Base-by-base conservation (phyloP, 2,329 filamentous ascomycete species). In the Monilinia polystroma region DNA sequence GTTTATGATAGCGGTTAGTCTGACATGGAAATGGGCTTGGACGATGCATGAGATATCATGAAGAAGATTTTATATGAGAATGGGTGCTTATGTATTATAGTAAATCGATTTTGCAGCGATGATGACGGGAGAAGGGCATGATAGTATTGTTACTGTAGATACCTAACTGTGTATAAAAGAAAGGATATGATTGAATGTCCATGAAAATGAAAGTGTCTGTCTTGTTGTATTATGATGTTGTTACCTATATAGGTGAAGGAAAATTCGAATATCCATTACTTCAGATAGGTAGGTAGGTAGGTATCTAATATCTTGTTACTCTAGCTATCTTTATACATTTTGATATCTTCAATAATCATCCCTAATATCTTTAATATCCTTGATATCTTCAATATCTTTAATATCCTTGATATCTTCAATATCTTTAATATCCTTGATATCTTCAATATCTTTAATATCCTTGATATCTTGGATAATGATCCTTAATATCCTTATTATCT, bases 121-220 rank as follows among this genome's bases (percentile, higher is more conserved):
- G 63, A 54, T 8, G 55, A 55, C 29, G 49, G 49, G 53, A 54
- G 59, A 41, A 64, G 10, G 63, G 63, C 47, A 54, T 62, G 56
- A 59, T 53, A 51, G 26, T 51, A 38, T 51, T 67, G 67, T 58
- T 38, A 53, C 45, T 67, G 64, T 68, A 67, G 54, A 70, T 70
- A 68, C 51, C 54, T 68, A 67, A 49, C 58, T 64, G 64, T 70
- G 68, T 70, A 70, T 63, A 68, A 70, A 68, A 63, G 41, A 62
- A 62, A 54, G 64, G 59, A 66, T 62, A 66, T 45, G 45, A 32
- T 23, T 66, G 43, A 16, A 51, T 51, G 11, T 66, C 32, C 54
- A 32, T 59, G 35, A 38, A 38, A 51, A 10, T 12, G 18, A 38
- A 23, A 53, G 43, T 5, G 11, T 20, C 20, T 20, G 32, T 35